A percentile compares a stretch with the other conserved stretches of the same genome.
These are phyloP conservation scores for Casuarina cunninghamiana DNA, from an alignment of 306 rosid genomes.

Conservation along the genomic window DNA sequence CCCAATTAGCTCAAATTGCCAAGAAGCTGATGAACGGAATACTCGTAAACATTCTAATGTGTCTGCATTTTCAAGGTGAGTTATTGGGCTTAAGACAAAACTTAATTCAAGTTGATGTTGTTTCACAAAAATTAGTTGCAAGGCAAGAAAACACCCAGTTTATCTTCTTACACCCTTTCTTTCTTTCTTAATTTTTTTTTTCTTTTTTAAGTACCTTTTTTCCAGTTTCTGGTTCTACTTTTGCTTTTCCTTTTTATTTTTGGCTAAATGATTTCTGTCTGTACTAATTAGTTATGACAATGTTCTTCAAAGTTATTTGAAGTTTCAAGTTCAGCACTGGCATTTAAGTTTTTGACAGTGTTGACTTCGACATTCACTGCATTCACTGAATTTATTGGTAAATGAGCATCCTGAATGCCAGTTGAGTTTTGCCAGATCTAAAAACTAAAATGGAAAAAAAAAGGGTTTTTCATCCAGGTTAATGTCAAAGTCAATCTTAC, in stretches of 20 bases:
- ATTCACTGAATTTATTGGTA: too few relatives aligned
- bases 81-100: constrained; percentile 2
- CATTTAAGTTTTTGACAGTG: too few relatives aligned
- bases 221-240: neutral
- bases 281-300: neutral
- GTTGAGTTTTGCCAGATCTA: neutral
- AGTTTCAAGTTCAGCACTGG: too few relatives aligned
- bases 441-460: neutral
- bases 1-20: constrained; percentile 33
- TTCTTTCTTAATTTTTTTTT: too few relatives aligned
- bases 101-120: neutral
- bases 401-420: too few relatives aligned
- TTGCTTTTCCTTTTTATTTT: neutral
- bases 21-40: constrained; percentile 43
- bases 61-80: constrained; percentile 78
- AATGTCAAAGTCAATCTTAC: constrained; percentile 7
- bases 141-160: neutral
- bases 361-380: neutral
- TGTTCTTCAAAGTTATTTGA: neutral
- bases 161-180: neutral
- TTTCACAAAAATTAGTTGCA: neutral
- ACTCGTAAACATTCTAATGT: constrained; percentile 55
- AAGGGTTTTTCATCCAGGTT: neutral
- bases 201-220: neutral
- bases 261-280: neutral